These are phyloP conservation scores for Alternaria metachromatica DNA, from an alignment of 2,329 filamentous ascomycete genomes.

Conservation along the genomic window DNA sequence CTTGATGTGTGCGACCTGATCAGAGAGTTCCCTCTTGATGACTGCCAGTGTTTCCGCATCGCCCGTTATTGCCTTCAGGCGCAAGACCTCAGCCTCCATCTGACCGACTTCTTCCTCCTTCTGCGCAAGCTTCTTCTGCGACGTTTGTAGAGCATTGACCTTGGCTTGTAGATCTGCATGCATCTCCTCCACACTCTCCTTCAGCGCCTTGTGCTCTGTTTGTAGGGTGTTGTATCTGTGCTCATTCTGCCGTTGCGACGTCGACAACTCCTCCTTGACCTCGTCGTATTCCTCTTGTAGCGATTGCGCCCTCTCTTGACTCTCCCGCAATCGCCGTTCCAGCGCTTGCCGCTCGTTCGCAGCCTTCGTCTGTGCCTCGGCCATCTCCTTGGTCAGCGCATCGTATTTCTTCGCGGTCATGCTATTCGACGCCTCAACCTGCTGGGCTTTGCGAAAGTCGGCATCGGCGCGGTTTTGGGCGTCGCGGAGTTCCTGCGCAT, in stretches of 20 bases:
- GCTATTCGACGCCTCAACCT: constrained; percentile 61
- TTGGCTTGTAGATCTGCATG: constrained; percentile 65
- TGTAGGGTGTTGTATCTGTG: constrained; percentile 67
- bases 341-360: constrained; percentile 63
- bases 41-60: constrained; percentile 85
- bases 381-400: constrained; percentile 59
- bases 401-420: constrained; percentile 63
- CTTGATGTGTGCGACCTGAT: constrained; percentile 91
- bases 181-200: constrained; percentile 65
- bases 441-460: constrained; percentile 74
- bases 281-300: constrained; percentile 86
- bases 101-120: constrained; percentile 74
- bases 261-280: constrained; percentile 74
- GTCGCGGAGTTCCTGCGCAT: constrained; percentile 84
- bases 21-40: constrained; percentile 85
- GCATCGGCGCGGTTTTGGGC: constrained; percentile 81
- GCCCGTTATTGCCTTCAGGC: constrained; percentile 83
- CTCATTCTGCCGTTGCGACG: constrained; percentile 70
- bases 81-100: constrained; percentile 82
- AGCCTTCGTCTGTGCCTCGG: constrained; percentile 60
- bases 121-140: constrained; percentile 71
- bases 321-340: constrained; percentile 61
- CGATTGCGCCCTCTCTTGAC: constrained; percentile 73
- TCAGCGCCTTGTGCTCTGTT: constrained; percentile 64
- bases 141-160: constrained; percentile 63